A percentile compares a stretch with the other conserved stretches of the same genome.
Conservation (phyloP, 805 yeast species). For the Metschnikowia kunwiensis region DNA sequence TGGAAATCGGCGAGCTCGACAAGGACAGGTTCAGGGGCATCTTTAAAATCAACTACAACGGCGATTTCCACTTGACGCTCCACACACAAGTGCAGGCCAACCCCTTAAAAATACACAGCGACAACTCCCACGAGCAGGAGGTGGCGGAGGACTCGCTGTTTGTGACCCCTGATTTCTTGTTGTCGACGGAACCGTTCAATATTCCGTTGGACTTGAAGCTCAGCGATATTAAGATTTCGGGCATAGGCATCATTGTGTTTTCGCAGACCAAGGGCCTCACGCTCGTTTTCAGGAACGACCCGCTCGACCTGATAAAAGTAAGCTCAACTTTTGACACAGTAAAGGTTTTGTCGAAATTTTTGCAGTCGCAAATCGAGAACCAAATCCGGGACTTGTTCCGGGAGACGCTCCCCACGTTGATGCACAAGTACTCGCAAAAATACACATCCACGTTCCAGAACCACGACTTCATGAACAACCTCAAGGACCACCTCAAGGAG, state of each 20-base stretch:
- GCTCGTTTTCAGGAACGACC: constrained; percentile 84
- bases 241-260: constrained; percentile 82
- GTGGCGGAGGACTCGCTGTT: constrained; percentile 39
- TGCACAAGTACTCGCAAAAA: constrained; percentile 70
- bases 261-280: constrained; percentile 80
- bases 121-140: constrained; percentile 38
- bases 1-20: constrained; percentile 80
- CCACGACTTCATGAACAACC: constrained; percentile 21
- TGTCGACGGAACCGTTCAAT: constrained; percentile 65
- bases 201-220: constrained; percentile 76
- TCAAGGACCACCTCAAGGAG: constrained; percentile 18
- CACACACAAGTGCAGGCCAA: constrained; percentile 83
- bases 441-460: constrained; percentile 31
- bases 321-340: constrained; percentile 84
- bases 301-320: constrained; percentile 77
- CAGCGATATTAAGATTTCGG: constrained; percentile 67
- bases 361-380: constrained; percentile 78
- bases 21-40: constrained; percentile 76
- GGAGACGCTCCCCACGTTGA: constrained; percentile 77
- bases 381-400: constrained; percentile 78
- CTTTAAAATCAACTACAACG: constrained; percentile 70
- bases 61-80: constrained; percentile 71
- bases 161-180: constrained; percentile 62
- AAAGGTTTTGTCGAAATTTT: constrained; percentile 75
- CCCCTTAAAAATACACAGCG: constrained; percentile 66